These are phyloP conservation scores for Onygena corvina DNA, from an alignment of 2,329 filamentous ascomycete species.

Conservation along the genomic window DNA sequence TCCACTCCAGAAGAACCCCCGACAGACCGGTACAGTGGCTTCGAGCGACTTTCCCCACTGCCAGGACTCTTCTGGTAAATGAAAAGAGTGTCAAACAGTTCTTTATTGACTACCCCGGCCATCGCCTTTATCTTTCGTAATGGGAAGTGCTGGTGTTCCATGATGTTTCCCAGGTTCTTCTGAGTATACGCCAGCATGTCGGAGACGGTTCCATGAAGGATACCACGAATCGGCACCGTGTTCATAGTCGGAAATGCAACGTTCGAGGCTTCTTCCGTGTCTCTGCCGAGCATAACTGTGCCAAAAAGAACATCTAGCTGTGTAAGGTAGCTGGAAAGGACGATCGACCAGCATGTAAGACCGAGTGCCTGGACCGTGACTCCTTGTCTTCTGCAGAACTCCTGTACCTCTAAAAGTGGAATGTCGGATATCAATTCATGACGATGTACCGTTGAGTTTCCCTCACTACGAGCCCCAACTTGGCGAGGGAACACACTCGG, in stretches of 20 bases:
- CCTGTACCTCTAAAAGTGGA: conserved; percentile 32
- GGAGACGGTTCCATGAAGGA: conserved; percentile 55
- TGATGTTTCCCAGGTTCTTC: conserved; percentile 51
- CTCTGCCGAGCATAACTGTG: conserved; percentile 72
- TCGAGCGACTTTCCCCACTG: conserved; percentile 12
- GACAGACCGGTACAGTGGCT: conserved; percentile 49
- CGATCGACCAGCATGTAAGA: conserved; percentile 62
- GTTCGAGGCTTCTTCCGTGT: conserved; percentile 53
- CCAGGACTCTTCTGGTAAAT: conserved; percentile 50
- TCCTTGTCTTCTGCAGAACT: conserved; percentile 53
- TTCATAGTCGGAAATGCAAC: conserved; percentile 87
- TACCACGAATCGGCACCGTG: conserved; percentile 61
- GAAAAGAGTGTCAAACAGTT: conserved; percentile 54
- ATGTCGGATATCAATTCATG: conserved; percentile 23
- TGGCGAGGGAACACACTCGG: conserved; percentile 31
- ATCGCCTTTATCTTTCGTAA: conserved; percentile 55
- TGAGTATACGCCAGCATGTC: conserved; percentile 64
- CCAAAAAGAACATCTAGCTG: conserved; percentile 71
- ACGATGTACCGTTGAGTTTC: conserved; percentile 19
- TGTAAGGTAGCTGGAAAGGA: conserved; percentile 51
- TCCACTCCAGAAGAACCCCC: conserved; percentile 57
- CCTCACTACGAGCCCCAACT: conserved; percentile 11
- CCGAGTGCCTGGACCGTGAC: conserved; percentile 67
- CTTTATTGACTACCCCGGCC: conserved; percentile 32
- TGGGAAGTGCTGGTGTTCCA: conserved; percentile 65